Percentiles rank a stretch among this genome's conserved stretches.
These are phyloP conservation scores for Acanthamoeba culbertsoni DNA, from an alignment of 208 protist species.

Conservation along the genomic window DNA sequence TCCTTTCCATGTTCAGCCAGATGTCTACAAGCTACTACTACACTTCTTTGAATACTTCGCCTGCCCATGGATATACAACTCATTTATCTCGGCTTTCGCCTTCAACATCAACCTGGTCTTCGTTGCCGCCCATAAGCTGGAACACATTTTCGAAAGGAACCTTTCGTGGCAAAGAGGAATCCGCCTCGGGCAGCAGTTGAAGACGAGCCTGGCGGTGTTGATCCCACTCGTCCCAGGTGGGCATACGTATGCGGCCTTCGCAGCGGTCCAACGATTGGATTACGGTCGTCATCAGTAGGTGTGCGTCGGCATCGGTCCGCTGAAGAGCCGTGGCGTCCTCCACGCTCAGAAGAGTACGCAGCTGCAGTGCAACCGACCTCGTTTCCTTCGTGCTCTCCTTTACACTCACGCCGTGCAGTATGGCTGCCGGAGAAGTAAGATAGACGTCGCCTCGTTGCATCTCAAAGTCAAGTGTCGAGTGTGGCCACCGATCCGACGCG, in stretches of 20 bases:
- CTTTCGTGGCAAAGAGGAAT: too few species aligned
- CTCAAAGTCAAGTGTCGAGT: neutral
- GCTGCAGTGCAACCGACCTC: neutral
- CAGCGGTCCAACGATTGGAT: neutral
- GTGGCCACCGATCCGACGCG: neutral
- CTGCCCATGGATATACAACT: neutral
- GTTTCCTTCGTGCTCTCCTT: neutral
- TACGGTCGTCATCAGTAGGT: neutral
- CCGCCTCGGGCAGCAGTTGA: neutral
- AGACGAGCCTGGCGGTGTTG: neutral
- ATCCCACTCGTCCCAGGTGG: neutral
- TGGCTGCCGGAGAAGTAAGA: neutral
- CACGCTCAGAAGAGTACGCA: neutral
- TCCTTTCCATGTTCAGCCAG: too few species aligned
- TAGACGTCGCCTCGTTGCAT: neutral
- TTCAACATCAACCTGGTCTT: neutral
- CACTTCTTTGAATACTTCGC: neutral
- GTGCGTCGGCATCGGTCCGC: neutral
- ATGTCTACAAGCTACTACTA: too few species aligned
- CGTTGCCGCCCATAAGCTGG: neutral
- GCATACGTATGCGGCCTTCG: neutral
- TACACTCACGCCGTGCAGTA: neutral
- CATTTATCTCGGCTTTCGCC: neutral
- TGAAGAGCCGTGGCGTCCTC: neutral
- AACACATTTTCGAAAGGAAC: too few species aligned